Evolutionary conservation across 2,329 filamentous ascomycete genomes (phyloP).

Genomic region (Fusarium armeniacum): DNA sequence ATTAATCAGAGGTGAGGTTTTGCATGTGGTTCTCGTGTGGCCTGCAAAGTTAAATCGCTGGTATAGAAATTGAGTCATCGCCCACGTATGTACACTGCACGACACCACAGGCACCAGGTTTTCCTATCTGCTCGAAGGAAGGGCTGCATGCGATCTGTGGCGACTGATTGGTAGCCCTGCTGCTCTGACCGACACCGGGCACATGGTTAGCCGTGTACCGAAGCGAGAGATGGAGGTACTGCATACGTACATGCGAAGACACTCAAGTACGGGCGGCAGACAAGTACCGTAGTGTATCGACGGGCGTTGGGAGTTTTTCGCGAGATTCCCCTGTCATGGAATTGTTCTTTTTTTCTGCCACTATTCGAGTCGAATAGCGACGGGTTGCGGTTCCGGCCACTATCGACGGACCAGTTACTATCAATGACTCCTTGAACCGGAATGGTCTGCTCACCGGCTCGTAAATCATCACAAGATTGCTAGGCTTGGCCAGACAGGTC

Average conservation of each 20-base stretch:
- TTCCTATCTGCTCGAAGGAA: constrained; percentile 1
- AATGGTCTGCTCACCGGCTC: constrained; percentile 15
- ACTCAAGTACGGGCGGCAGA: constrained; percentile 8
- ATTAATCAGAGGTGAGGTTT: constrained; percentile 4
- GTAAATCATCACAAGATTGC: constrained; percentile 21
- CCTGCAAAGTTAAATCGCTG: constrained; percentile 18
- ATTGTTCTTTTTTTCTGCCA: constrained; percentile 51
- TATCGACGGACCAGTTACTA: constrained; percentile 17
- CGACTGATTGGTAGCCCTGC: constrained; percentile 43
- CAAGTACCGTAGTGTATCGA: constrained; percentile 32
- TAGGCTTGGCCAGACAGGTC: constrained; percentile 31
- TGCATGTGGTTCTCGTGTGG: constrained; percentile 17
- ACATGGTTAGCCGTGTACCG: constrained; percentile 47
- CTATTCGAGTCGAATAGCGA: constrained; percentile 33
- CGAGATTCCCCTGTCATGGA: constrained; percentile 46
- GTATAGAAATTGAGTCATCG: constrained; percentile 17
- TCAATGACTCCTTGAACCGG: constrained; percentile 37
- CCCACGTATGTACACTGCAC: constrained; percentile 16
- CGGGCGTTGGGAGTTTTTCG: constrained; percentile 23
- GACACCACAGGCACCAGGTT: constrained; percentile 13
- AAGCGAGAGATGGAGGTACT: constrained; percentile 27
- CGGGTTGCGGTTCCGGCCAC: constrained; percentile 27
- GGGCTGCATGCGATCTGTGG: constrained; percentile 12
- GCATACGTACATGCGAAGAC: constrained; percentile 15
- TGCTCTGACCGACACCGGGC: constrained; percentile 35